Base-by-base conservation (phyloP, 2,329 filamentous ascomycete genomes). In the Plenodomus lindquistii region DNA sequence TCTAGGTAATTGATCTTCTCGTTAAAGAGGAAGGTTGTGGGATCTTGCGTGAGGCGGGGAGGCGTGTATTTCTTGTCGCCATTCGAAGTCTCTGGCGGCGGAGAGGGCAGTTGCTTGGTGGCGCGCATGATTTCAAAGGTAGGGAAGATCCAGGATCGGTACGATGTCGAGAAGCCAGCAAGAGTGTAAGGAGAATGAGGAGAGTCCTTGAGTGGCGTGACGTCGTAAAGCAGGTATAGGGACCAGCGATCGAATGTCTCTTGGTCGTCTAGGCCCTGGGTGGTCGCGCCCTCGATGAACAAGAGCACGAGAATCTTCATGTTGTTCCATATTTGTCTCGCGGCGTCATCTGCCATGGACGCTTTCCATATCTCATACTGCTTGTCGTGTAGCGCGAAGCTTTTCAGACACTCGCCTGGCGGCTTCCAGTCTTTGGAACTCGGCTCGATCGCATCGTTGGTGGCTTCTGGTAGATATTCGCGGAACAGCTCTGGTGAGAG, bases 261-360 rank as follows among this genome's bases (percentile, higher is more conserved):
- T 53, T 92, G 62, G 1, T 87, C 81, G 34, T 91, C 85, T 2
- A 87, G 76, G 15, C 83, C 83, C 38, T 97, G 85, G 31, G 84
- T 84, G 4, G 85, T 88, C n/a, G 92, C 94, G 21, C 90, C 94
- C 71, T 99, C 95, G 53, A 99, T 97, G 70, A 91, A 95, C 50
- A 97, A 79, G 15, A 90, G 85, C 4, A 92, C 84, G 29, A 96
- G 78, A 46, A 97, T 84, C 74, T 96, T 91, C 56, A 95, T 83
- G 43, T 92, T 89, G 52, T 84, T 84, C 63, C 96, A 79, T 34
- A 97, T 77, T 62, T 86, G 81, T 64, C 83, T 82, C 36, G 95
- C 84, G 15, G 79, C 79, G 0, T 82, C 76, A 66, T 97, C 86
- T 2, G 81, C 79, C 43, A 99, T 78, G 42, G 78, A 87, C 8